Conservation (phyloP, 1,284 basidiomycete species). For the Ganoderma meredithae region DNA sequence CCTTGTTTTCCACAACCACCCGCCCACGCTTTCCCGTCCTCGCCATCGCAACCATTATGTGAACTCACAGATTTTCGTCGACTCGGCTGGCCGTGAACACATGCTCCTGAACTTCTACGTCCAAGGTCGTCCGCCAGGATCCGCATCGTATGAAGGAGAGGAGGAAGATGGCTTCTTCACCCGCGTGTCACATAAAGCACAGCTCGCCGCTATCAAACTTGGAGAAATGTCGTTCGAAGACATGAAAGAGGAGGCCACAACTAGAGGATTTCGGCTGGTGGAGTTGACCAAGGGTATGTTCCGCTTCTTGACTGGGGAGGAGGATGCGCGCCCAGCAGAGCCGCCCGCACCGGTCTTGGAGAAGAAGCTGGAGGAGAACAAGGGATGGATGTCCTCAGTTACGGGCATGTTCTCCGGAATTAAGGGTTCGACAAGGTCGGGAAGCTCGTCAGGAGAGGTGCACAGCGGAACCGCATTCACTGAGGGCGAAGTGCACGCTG, state of each 20-base stretch:
- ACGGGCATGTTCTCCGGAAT: slow-evolving; percentile 75
- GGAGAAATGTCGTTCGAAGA: slow-evolving; percentile 64
- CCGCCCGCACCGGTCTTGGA: slow-evolving; percentile 43
- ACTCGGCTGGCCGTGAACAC: slow-evolving; percentile 76
- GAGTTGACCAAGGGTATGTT: slow-evolving; percentile 64
- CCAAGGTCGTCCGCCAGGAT: slow-evolving; percentile 56
- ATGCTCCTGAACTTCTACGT: slow-evolving; percentile 84
- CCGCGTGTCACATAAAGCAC: slow-evolving; percentile 46
- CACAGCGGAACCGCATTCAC: slow-evolving; percentile 58
- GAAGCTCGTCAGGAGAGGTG: slow-evolving; percentile 41
- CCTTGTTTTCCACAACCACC: slow-evolving; percentile 79
- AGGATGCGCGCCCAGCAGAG: slow-evolving; percentile 45
- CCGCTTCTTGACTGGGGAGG: slow-evolving; percentile 72
- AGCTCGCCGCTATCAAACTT: slow-evolving; percentile 48
- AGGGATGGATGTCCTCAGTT: slow-evolving; percentile 58
- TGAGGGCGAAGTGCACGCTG: slow-evolving; percentile 82
- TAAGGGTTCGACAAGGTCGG: slow-evolving; percentile 50
- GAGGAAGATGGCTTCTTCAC: slow-evolving; percentile 19
- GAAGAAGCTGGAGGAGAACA: slow-evolving; percentile 44
- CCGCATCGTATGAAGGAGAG: slow-evolving; percentile 31
- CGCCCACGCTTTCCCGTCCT: slow-evolving; percentile 72
- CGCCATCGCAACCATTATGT: slow-evolving; percentile 83
- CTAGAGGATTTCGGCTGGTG: slow-evolving; percentile 36
- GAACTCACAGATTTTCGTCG: slow-evolving; percentile 74
- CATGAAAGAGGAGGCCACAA: slow-evolving; percentile 50